phyloP scores from a whole-genome alignment of 805 yeast species.

The Ogataea thermomethanolica region DNA sequence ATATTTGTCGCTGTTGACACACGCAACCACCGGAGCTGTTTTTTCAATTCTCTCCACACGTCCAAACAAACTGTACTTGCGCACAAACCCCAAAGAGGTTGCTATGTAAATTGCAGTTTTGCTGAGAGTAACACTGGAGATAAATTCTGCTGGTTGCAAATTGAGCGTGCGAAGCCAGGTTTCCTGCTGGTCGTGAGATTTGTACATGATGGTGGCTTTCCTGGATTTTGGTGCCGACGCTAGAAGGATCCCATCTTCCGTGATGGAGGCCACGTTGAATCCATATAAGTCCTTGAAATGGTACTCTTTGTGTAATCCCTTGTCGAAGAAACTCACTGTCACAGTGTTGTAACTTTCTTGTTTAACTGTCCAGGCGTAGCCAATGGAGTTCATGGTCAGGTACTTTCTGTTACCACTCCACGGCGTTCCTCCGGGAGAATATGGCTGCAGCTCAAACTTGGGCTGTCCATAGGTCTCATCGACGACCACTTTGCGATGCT shows the following conservation, averaged over 20 bases:
- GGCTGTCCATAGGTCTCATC: constrained; percentile 6
- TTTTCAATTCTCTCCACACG: constrained; percentile 67
- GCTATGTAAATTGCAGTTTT: constrained; percentile 61
- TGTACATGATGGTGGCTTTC: constrained; percentile 44
- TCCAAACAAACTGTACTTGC: constrained; percentile 71
- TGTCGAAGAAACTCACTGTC: constrained; percentile 86
- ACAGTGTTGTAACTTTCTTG: constrained; percentile 60
- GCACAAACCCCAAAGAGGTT: constrained; percentile 70
- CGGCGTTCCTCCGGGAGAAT: constrained; percentile 87
- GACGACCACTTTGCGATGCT: constrained; percentile 10
- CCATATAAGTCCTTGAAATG: constrained; percentile 75
- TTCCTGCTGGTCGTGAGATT: constrained; percentile 65
- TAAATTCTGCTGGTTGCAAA: constrained; percentile 44
- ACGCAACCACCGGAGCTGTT: constrained; percentile 66
- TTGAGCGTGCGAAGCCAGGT: constrained; percentile 65
- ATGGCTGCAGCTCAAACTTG: constrained; percentile 49
- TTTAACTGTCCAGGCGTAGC: constrained; percentile 77
- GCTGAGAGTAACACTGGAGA: constrained; percentile 70
- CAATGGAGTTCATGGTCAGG: constrained; percentile 73
- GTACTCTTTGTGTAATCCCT: constrained; percentile 69
- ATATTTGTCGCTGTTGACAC: constrained; percentile 58
- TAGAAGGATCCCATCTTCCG: constrained; percentile 61
- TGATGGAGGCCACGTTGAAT: constrained; percentile 74
- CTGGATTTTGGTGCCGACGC: constrained; percentile 36
- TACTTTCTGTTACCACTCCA: constrained; percentile 70